Evolutionary conservation across 2,329 filamentous ascomycete species (phyloP).

Genomic region (Pseudocercospora cruenta): DNA sequence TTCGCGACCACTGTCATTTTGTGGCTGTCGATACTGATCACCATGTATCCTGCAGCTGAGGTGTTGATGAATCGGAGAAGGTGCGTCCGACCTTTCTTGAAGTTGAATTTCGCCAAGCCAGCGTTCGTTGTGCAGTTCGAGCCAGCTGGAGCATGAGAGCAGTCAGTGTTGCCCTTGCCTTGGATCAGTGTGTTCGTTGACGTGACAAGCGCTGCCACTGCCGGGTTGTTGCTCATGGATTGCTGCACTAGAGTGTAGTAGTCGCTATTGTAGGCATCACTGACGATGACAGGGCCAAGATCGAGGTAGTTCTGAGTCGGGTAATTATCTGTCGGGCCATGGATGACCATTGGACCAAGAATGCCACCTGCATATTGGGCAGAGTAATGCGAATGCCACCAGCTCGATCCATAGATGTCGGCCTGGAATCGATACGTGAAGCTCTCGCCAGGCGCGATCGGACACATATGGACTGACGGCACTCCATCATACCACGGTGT

Average conservation of each 20-base stretch:
- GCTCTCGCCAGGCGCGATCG: conserved; percentile 45
- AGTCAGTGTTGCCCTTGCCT: conserved; percentile 35
- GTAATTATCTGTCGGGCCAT: conserved; percentile 35
- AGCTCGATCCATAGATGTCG: conserved; percentile 40
- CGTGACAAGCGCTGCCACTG: conserved; percentile 30
- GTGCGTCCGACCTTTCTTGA: conserved; percentile 41
- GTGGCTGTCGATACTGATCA: conserved; percentile 59
- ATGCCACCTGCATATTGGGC: conserved; percentile 39
- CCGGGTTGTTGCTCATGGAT: conserved; percentile 32
- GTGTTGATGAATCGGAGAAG: conserved; percentile 49
- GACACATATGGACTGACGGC: conserved; percentile 46
- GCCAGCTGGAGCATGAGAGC: conserved; percentile 35
- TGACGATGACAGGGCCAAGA: conserved; percentile 41
- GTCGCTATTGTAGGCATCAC: conserved; percentile 44
- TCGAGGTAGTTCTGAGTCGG: conserved; percentile 35
- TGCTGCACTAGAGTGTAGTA: conserved; percentile 36
- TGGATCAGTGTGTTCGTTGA: conserved; percentile 35
- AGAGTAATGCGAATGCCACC: conserved; percentile 47
- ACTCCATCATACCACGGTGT: conserved; percentile 49
- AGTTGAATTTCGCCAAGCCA: conserved; percentile 38
- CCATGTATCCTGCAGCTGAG: conserved; percentile 38
- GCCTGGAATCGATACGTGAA: conserved; percentile 48
- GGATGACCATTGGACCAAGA: conserved; percentile 37
- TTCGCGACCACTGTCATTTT: conserved; percentile 66
- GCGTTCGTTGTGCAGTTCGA: conserved; percentile 34